A percentile compares a stretch with the other conserved stretches of the same genome.
These are phyloP conservation scores for Quercus variabilis DNA, from an alignment of 306 rosid genomes.

Conservation along the genomic window DNA sequence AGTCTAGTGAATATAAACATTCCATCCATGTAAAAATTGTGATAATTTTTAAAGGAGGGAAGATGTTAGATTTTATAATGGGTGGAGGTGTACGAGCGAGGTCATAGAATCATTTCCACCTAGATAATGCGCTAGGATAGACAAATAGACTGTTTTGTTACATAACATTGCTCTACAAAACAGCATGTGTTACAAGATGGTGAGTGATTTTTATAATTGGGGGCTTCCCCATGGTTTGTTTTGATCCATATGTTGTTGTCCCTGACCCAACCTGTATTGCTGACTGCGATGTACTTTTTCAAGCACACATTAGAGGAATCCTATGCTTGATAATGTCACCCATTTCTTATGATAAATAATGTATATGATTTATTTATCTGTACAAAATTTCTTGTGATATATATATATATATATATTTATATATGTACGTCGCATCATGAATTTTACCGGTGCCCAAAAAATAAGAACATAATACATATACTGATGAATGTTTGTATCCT, in stretches of 20 bases:
- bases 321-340: not conserved
- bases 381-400: not conserved
- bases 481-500: not conserved
- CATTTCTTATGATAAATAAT: not conserved
- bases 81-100: no score
- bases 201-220: not conserved
- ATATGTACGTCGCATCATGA: no score
- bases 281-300: not conserved
- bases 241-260: constrained; percentile 7
- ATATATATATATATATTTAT: no score
- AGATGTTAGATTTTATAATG: no score
- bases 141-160: no score
- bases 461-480: not conserved
- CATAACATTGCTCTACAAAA: not conserved
- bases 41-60: no score
- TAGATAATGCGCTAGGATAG: no score
- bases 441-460: no score
- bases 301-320: not conserved
- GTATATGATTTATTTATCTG: not conserved
- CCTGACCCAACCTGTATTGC: not conserved
- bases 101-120: no score
- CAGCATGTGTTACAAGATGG: not conserved
- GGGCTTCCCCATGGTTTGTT: not conserved
- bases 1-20: no score
- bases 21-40: no score